Conservation (phyloP, 2,329 filamentous ascomycete species). For the Metarhizium brunneum region DNA sequence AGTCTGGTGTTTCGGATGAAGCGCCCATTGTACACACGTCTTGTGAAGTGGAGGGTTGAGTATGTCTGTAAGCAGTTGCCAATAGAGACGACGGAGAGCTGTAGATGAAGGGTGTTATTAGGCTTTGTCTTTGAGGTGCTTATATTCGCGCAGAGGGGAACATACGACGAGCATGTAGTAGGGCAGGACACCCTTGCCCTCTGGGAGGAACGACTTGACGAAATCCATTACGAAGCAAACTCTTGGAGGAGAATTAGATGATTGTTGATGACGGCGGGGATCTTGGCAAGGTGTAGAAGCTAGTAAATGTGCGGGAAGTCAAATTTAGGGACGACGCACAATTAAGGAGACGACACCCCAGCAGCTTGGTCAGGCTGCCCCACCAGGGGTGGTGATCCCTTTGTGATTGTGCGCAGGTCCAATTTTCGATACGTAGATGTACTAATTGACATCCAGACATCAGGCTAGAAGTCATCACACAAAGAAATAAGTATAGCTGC, state of each 20-base stretch:
- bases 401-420: background rate
- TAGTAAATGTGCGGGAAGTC: background rate
- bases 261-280: background rate
- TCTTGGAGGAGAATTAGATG: background rate
- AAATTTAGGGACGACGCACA: too few species aligned
- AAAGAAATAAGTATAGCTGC: too few species aligned
- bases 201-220: constrained; percentile 35
- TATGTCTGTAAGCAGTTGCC: constrained; percentile 84
- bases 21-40: constrained; percentile 72
- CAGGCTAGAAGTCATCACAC: too few species aligned
- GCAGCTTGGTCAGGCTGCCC: background rate
- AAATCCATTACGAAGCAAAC: constrained; percentile 30
- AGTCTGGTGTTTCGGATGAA: constrained; percentile 44
- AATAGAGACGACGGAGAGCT: constrained; percentile 77
- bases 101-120: background rate
- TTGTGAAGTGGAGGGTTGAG: constrained; percentile 67
- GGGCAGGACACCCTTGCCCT: constrained; percentile 44
- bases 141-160: constrained; percentile 1
- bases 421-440: background rate
- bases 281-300: background rate
- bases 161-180: constrained; percentile 49
- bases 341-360: too few species aligned
- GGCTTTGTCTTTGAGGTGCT: background rate
- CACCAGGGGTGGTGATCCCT: background rate
- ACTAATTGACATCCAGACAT: too few species aligned